phyloP scores from a whole-genome alignment of 257 asterid species.

The Oldenlandia corymbosa region DNA sequence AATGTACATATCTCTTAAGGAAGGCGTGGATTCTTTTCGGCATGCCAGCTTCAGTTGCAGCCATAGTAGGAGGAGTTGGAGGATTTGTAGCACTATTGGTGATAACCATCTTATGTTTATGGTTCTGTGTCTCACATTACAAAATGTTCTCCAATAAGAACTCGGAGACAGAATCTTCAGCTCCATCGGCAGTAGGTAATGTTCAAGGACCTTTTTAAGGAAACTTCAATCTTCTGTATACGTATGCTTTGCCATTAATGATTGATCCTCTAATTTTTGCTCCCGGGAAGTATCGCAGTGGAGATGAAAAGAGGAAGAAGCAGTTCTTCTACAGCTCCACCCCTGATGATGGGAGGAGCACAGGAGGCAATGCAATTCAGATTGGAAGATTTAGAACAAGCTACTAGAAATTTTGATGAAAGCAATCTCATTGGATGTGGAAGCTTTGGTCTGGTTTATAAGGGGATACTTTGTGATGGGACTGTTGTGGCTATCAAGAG shows the following conservation, averaged over 20 bases:
- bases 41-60: slow-evolving; percentile 50
- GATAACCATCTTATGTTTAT: slow-evolving; percentile 24
- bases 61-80: slow-evolving; percentile 44
- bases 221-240: neutral
- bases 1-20: slow-evolving; percentile 31
- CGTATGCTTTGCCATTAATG: neutral
- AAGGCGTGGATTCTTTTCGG: slow-evolving; percentile 14
- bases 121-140: slow-evolving; percentile 28
- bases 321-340: slow-evolving; percentile 20
- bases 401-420: slow-evolving; percentile 49
- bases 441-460: slow-evolving; percentile 55
- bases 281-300: slow-evolving; percentile 19
- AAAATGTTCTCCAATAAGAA: slow-evolving; percentile 37
- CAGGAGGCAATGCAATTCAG: slow-evolving; percentile 47
- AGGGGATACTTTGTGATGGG: slow-evolving; percentile 71
- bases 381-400: slow-evolving; percentile 65
- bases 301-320: slow-evolving; percentile 38
- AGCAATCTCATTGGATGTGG: slow-evolving; percentile 64
- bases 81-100: slow-evolving; percentile 37
- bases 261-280: slow-evolving; percentile 15
- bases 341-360: slow-evolving; percentile 14
- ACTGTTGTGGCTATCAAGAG: slow-evolving; percentile 63
- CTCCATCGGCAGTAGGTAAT: slow-evolving; percentile 62
- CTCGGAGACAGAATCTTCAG: slow-evolving; percentile 66
- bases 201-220: neutral